phyloP scores from a whole-genome alignment of 1,284 basidiomycete species.

The Rhodotorula sp. region DNA sequence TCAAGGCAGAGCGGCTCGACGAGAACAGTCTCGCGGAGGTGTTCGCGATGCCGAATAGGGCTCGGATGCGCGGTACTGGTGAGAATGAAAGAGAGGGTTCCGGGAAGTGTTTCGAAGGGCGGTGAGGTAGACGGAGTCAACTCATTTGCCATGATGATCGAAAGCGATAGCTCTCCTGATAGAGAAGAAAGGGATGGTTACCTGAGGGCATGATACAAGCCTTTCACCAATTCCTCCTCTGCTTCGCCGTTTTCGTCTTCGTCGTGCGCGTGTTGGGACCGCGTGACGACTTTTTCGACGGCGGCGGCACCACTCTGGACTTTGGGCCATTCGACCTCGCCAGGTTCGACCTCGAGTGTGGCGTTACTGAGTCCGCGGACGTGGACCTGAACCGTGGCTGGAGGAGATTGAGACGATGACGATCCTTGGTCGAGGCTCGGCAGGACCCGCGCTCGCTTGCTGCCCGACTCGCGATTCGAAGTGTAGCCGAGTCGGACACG shows the following conservation, averaged over 20 bases:
- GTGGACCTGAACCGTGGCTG: not conserved
- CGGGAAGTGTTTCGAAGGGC: not conserved
- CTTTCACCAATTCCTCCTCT: constrained; percentile 21
- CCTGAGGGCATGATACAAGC: constrained; percentile 37
- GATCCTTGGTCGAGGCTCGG: not conserved
- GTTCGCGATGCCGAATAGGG: constrained; percentile 31
- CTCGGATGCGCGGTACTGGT: constrained; percentile 26
- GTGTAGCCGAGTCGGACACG: constrained; percentile 34
- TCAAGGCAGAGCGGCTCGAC: constrained; percentile 40
- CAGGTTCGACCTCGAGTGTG: constrained; percentile 31
- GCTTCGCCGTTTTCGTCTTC: no score
- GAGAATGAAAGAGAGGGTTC: not conserved
- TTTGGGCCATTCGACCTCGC: constrained; percentile 42
- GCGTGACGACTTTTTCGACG: constrained; percentile 10
- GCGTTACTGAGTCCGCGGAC: constrained; percentile 34
- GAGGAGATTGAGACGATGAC: not conserved
- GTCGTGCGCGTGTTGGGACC: not conserved
- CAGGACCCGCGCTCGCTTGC: constrained; percentile 19
- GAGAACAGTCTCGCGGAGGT: constrained; percentile 43
- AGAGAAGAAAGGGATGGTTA: not conserved
- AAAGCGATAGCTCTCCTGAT: not conserved
- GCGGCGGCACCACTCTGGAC: constrained; percentile 36
- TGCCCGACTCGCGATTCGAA: constrained; percentile 35
- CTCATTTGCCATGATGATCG: not conserved
- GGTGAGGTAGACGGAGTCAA: not conserved